Evolutionary conservation across 257 asterid species (phyloP), one percentile per base, ranked within the genome.

Genomic region (Datura wrightii): DNA sequence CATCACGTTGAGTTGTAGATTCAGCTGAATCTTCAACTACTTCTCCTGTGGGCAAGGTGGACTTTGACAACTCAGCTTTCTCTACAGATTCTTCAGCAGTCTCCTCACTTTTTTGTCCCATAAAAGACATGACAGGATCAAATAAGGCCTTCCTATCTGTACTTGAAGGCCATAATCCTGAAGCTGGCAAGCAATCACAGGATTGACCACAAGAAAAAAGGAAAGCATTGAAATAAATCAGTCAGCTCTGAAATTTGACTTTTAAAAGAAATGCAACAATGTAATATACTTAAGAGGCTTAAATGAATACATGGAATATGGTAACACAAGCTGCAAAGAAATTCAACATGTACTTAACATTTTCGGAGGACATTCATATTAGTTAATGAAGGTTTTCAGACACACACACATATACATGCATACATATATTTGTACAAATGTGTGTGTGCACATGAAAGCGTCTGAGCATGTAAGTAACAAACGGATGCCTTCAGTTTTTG

Each of bases 101-200:
- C 82, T 88, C 97, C 82, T 41, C 96, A 39, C 88, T 87, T 89
- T 89, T 91, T 82, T 91, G 97, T 87, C 95, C 98, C 94, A 92
- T 91, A 87, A 93, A 91, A 74, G 94, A 91, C 87, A 90, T 92
- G 84, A 92, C 93, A n/a, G 97, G 98, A 24, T 91, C 94, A 72
- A 92, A 93, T 79, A 91, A 80, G 15, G 92, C 89, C 88, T 91
- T 94, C 85, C 93, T 84, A 37, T 94, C 98, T 1, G 93, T 83
- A 53, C 93, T 81, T 62, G 93, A 87, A 71, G 97, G 92, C 99
- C 97, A 91, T 85, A 92, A 62, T 74, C 98, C 97, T 76, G 98
- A 88, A 34, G 92, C 93, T 93, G 93, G 84, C 65, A 59, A 55
- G 86, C 55, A 82, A 76, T 84, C 52, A 84, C 46, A 69, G 79